Evolutionary conservation across 1,284 basidiomycete species (phyloP).

Genomic region (Phellinidium pouzarii): DNA sequence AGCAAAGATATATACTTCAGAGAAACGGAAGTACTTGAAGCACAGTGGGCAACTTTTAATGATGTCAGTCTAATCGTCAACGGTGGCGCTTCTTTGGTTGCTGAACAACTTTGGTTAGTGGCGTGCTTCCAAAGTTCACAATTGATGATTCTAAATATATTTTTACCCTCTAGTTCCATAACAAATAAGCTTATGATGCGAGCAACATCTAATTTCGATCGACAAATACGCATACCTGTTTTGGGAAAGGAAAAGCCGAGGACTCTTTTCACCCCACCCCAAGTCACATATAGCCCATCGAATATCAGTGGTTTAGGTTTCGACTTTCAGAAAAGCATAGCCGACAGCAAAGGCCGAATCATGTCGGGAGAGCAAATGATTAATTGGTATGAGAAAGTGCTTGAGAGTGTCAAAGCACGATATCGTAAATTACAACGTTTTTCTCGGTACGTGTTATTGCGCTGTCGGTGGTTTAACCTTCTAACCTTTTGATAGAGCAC

Average conservation of each 20-base stretch:
- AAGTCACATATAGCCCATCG: constrained; percentile 7
- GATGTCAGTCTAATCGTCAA: constrained; percentile 87
- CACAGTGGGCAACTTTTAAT: constrained; percentile 94
- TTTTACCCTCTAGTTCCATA: constrained; percentile 49
- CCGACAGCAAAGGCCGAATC: constrained; percentile 20
- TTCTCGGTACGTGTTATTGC: constrained; percentile 55
- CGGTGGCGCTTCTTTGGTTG: constrained; percentile 88
- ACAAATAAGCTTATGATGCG: constrained; percentile 88
- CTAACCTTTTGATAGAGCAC: constrained; percentile 40
- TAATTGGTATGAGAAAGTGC: constrained; percentile 87
- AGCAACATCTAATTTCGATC: constrained; percentile 90
- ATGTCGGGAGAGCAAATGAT: constrained; percentile 83
- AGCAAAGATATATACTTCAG: constrained; percentile 91
- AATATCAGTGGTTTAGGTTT: constrained; percentile 15
- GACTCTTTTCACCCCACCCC: constrained; percentile 1
- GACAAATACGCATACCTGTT: constrained; percentile 79
- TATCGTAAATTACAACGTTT: constrained; percentile 94
- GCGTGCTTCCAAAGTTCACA: constrained; percentile 8
- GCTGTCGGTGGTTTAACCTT: neutral
- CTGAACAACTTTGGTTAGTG: constrained; percentile 85
- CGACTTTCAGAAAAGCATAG: constrained; percentile 11
- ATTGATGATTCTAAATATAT: constrained; percentile 8
- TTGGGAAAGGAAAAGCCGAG: constrained; percentile 25
- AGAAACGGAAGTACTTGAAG: constrained; percentile 95
- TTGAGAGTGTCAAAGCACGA: constrained; percentile 89